Conservation (phyloP, 257 asterid genomes). For the Buddleja alternifolia region DNA sequence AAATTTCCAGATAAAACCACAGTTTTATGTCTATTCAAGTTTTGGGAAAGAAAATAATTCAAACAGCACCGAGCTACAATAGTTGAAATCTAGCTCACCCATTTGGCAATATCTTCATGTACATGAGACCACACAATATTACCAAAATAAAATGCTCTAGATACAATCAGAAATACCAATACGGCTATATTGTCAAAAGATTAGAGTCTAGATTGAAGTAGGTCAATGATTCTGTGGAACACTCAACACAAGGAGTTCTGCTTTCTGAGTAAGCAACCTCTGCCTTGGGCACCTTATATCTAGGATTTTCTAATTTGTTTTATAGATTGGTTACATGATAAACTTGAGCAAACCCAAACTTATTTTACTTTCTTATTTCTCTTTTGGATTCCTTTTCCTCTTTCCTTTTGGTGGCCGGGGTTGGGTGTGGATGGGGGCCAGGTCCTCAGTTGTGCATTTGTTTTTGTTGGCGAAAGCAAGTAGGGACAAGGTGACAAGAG, state of each 20-base stretch:
- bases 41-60: too few relatives aligned
- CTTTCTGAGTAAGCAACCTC: background rate
- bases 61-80: too few relatives aligned
- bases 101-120: background rate
- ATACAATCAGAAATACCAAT: background rate
- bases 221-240: background rate
- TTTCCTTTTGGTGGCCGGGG: background rate
- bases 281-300: background rate
- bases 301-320: background rate
- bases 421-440: background rate
- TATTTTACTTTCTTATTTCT: background rate
- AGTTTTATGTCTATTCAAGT: too few relatives aligned
- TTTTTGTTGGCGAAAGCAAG: conserved; percentile 16
- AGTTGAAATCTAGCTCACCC: too few relatives aligned
- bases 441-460: background rate
- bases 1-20: too few relatives aligned
- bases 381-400: too few relatives aligned
- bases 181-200: background rate
- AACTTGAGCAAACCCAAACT: conserved; percentile 5
- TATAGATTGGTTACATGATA: background rate
- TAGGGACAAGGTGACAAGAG: conserved; percentile 1
- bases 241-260: background rate
- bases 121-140: background rate
- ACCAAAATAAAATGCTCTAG: background rate
- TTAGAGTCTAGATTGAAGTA: background rate